Evolutionary conservation across 2,329 filamentous ascomycete genomes (phyloP).

Genomic region (Epicoccum sorghinum): DNA sequence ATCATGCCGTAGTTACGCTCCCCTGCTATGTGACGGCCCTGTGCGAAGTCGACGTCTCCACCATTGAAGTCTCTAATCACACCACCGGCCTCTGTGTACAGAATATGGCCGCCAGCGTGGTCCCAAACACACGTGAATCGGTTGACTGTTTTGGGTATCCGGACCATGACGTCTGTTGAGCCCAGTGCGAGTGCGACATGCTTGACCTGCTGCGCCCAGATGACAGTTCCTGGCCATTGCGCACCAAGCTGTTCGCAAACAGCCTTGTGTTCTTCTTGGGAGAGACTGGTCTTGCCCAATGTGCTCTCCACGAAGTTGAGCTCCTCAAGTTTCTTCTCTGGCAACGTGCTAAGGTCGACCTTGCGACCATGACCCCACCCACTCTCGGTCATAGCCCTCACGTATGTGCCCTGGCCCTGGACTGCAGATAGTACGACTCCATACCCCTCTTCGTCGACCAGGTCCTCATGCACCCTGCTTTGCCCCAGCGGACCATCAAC

Average conservation of each 20-base stretch:
- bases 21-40: conserved; percentile 41
- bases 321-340: conserved; percentile 35
- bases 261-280: conserved; percentile 44
- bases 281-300: conserved; percentile 48
- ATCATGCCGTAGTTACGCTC: conserved; percentile 46
- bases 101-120: conserved; percentile 60
- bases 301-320: conserved; percentile 56
- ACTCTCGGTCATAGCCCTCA: conserved; percentile 47
- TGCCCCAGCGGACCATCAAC: conserved; percentile 26
- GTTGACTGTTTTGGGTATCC: conserved; percentile 52
- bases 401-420: conserved; percentile 52
- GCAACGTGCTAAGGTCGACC: conserved; percentile 31
- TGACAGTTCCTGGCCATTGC: conserved; percentile 56
- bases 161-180: conserved; percentile 56
- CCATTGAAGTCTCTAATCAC: conserved; percentile 59
- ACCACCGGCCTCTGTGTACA: conserved; percentile 59
- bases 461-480: conserved; percentile 42
- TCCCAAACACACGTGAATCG: conserved; percentile 62
- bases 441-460: conserved; percentile 52
- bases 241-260: conserved; percentile 47
- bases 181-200: conserved; percentile 60
- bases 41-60: conserved; percentile 54
- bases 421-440: conserved; percentile 56
- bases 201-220: conserved; percentile 62
- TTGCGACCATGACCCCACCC: conserved; percentile 42